phyloP scores from a whole-genome alignment of 108 stramenopile species.

The Cyclotella baltica region DNA sequence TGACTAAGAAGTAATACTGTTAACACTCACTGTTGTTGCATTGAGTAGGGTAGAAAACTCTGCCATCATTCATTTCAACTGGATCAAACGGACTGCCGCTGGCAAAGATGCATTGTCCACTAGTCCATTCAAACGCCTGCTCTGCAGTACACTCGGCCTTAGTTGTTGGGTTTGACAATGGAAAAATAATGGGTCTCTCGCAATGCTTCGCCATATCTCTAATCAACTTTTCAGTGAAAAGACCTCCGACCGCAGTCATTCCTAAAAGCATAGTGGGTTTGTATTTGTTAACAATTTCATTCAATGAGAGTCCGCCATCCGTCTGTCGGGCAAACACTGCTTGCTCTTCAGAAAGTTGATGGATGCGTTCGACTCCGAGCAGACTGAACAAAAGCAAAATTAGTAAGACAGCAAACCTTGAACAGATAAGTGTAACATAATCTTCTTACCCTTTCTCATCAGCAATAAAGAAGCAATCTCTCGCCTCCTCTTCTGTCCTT shows the following conservation, averaged over 20 bases:
- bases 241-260: constrained; percentile 89
- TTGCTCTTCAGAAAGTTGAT: constrained; percentile 71
- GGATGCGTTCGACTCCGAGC: constrained; percentile 70
- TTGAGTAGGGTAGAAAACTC: constrained; percentile 86
- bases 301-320: constrained; percentile 71
- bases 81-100: constrained; percentile 96
- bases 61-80: constrained; percentile 78
- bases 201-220: constrained; percentile 79
- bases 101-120: constrained; percentile 93
- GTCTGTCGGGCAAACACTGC: constrained; percentile 69
- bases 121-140: constrained; percentile 97
- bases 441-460: constrained; percentile 81
- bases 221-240: constrained; percentile 76
- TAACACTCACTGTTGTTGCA: constrained; percentile 91
- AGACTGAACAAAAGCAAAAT: constrained; percentile 38
- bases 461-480: constrained; percentile 80
- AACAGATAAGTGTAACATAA: neutral
- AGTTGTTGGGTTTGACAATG: constrained; percentile 96
- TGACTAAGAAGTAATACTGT: neutral
- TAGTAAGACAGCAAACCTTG: neutral
- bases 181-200: constrained; percentile 94
- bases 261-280: constrained; percentile 95
- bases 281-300: constrained; percentile 78
- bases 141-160: constrained; percentile 97
- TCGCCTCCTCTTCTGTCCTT: constrained; percentile 74